Evolutionary conservation across 2,329 filamentous ascomycete genomes (phyloP).

Genomic region (Chaetomiaceae sp.): DNA sequence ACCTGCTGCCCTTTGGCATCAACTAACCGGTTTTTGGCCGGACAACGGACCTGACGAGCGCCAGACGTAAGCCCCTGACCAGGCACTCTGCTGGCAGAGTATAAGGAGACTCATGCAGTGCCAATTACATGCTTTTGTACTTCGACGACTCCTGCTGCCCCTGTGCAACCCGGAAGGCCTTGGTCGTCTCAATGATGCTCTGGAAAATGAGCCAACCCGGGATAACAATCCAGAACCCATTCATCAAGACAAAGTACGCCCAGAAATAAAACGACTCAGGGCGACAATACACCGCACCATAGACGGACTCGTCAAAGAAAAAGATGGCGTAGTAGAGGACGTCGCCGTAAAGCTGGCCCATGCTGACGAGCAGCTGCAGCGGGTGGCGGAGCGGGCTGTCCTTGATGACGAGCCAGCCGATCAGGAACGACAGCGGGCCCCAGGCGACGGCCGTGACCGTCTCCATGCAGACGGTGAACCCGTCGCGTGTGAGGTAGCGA

Average conservation of each 20-base stretch:
- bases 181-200: neutral
- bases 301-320: conserved; percentile 38
- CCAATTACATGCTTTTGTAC: too few species aligned
- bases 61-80: too few species aligned
- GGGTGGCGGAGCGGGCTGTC: conserved; percentile 7
- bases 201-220: conserved; percentile 29
- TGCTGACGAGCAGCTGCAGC: conserved; percentile 5
- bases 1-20: too few species aligned
- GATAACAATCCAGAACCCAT: conserved; percentile 51
- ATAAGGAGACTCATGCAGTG: too few species aligned
- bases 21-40: too few species aligned
- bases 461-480: conserved; percentile 7
- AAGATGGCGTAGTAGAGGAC: conserved; percentile 49
- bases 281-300: conserved; percentile 42
- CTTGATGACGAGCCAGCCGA: conserved; percentile 3
- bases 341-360: conserved; percentile 34
- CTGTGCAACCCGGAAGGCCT: neutral
- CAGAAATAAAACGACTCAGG: conserved; percentile 51
- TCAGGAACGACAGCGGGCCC: conserved; percentile 10
- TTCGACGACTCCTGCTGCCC: neutral
- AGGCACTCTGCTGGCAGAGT: too few species aligned
- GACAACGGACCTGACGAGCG: too few species aligned
- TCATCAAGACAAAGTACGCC: conserved; percentile 49
- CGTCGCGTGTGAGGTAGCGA: conserved; percentile 7
- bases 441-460: conserved; percentile 6